Evolutionary conservation across 495 filamentous ascomycete species (phyloP).

Genomic region (Penicillium argentinense): DNA sequence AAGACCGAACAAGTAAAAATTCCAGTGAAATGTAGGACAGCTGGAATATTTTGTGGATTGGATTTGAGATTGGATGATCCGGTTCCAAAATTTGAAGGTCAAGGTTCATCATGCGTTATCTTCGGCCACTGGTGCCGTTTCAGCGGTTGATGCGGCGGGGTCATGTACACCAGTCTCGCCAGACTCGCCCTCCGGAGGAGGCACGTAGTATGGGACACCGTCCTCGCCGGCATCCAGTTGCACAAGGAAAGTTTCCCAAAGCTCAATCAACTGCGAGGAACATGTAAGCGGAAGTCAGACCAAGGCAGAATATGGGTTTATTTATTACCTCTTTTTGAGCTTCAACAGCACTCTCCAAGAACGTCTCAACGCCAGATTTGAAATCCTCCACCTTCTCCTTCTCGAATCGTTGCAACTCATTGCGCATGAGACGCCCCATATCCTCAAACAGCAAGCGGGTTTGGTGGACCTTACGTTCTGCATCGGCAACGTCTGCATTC

Average conservation of each 20-base stretch:
- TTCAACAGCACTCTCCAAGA: conserved; percentile 92
- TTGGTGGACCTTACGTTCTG: conserved; percentile 91
- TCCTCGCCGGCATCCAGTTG: conserved; percentile 94
- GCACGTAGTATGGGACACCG: conserved; percentile 72
- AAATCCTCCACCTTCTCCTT: conserved; percentile 98
- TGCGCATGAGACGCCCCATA: conserved; percentile 91
- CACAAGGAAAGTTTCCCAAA: conserved; percentile 97
- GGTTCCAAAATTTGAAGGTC: background rate
- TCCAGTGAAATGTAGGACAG: background rate
- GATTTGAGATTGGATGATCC: background rate
- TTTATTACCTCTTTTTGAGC: conserved; percentile 96
- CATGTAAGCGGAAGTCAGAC: conserved; percentile 18
- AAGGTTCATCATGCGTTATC: conserved; percentile 11
- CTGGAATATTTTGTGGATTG: conserved; percentile 1
- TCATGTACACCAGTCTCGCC: conserved; percentile 19
- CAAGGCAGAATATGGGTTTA: conserved; percentile 16
- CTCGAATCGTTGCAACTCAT: conserved; percentile 91
- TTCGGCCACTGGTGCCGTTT: conserved; percentile 25
- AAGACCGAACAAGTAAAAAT: background rate
- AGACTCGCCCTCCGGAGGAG: conserved; percentile 36
- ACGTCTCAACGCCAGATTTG: conserved; percentile 96
- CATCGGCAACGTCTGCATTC: conserved; percentile 87
- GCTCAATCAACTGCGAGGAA: conserved; percentile 77
- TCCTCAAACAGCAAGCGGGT: conserved; percentile 90
- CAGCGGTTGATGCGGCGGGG: conserved; percentile 24